These are phyloP conservation scores for Aspergillus biplanus DNA, from an alignment of 495 filamentous ascomycete genomes.

Conservation along the genomic window DNA sequence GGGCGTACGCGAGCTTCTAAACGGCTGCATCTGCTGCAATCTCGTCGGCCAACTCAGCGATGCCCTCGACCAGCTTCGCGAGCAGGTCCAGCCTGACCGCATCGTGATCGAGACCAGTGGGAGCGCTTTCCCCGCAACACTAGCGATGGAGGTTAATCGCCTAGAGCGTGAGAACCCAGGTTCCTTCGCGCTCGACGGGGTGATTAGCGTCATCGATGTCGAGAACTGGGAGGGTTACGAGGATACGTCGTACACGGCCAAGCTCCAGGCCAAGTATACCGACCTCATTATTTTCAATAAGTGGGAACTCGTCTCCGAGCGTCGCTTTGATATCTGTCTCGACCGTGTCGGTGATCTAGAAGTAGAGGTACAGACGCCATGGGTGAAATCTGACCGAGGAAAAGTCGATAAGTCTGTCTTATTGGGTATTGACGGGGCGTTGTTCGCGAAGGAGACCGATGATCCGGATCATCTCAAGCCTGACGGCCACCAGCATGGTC, in stretches of 20 bases:
- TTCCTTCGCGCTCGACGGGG: constrained; percentile 79
- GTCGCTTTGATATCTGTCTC: constrained; percentile 75
- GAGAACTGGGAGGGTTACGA: constrained; percentile 98
- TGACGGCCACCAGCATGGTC: constrained; percentile 29
- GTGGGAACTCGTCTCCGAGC: constrained; percentile 78
- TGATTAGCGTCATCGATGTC: constrained; percentile 90
- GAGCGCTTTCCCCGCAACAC: constrained; percentile 82
- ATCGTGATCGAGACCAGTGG: constrained; percentile 94
- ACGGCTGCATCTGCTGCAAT: constrained; percentile 98
- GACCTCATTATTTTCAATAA: constrained; percentile 96
- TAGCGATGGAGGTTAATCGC: constrained; percentile 93
- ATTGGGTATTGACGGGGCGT: constrained; percentile 82
- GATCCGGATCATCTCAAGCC: constrained; percentile 24
- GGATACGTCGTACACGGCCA: constrained; percentile 86
- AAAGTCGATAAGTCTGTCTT: constrained; percentile 75
- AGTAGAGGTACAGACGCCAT: constrained; percentile 76
- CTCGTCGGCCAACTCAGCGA: constrained; percentile 86
- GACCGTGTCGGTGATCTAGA: constrained; percentile 88
- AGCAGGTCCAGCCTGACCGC: constrained; percentile 67
- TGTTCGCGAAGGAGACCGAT: constrained; percentile 60
- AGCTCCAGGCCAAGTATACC: constrained; percentile 84
- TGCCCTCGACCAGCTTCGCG: constrained; percentile 72
- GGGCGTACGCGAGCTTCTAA: constrained; percentile 89
- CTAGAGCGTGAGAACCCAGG: constrained; percentile 59
- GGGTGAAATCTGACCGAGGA: constrained; percentile 79